Evolutionary conservation across 1,284 basidiomycete genomes (phyloP), one percentile per base, ranked within the genome.

Genomic region (Cutaneotrichosporon sp.): DNA sequence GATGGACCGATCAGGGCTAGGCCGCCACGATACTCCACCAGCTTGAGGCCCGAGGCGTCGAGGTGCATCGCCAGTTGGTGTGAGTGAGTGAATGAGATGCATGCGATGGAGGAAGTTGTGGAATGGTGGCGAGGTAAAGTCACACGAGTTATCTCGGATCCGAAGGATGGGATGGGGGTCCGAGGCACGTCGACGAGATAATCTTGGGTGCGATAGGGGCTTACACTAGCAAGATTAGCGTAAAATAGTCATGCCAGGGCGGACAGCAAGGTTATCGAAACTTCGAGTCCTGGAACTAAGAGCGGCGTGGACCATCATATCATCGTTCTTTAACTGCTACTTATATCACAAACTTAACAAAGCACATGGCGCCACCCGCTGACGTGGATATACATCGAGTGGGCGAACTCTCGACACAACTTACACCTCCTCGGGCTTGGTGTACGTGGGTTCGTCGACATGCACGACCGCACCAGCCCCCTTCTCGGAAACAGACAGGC

Each of bases 1-100:
- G 52, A 31, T 5, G 49, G 57, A 21, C 66, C 66, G 49, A 63
- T 16, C 30, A 68, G 58, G 8, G 64, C 66, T 22, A 68, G 18
- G 5, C 60, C 46, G 22, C 66, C 66, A 22, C 56, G 57, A 36
- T 68, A 65, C 34, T 56, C 55, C 14, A 10, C 21, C 5, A 61
- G n/a, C 22, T 11, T 38, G 32, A 56, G 55, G 34, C 31, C 42
- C 2, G 55, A 5, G 4, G 60, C 8, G 53, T 56, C 60, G 18
- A 61, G 60, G 10, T 49, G 60, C 60, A 61, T 61, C 11, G 13
- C 14, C 26, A 13, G 26, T 31, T 11, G 1, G 50, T 26, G 26
- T 51, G 50, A 8, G 50, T 5, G 13, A 9, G 11, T 51, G 31
- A 14, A 31, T 22, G 21, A 51, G 42, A n/a, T 46, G 18, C 16